phyloP scores from a whole-genome alignment of 1,284 basidiomycete genomes.

The Gomphus bonarii region DNA sequence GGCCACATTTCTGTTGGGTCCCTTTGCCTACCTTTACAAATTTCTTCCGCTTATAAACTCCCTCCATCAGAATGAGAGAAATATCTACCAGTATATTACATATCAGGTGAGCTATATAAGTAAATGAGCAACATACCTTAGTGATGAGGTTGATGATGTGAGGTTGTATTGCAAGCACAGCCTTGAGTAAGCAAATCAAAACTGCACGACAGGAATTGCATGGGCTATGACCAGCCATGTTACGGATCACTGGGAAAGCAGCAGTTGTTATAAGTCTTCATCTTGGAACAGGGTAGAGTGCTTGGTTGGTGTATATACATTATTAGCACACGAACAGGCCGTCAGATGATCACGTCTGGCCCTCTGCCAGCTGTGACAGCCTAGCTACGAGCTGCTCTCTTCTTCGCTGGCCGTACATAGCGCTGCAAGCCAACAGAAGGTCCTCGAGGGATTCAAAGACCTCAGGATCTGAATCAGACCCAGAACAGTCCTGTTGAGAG shows the following conservation, averaged over 20 bases:
- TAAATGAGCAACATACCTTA: no score
- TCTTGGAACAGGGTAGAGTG: neutral
- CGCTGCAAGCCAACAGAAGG: neutral
- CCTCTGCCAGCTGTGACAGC: neutral
- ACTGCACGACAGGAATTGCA: neutral
- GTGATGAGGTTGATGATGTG: neutral
- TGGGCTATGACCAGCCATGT: neutral
- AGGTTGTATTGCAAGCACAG: neutral
- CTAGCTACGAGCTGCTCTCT: constrained; percentile 3
- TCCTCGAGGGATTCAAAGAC: constrained; percentile 7
- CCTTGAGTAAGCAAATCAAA: neutral
- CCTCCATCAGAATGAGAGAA: no score
- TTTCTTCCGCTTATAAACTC: no score
- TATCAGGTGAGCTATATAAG: no score
- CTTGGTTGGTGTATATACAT: neutral
- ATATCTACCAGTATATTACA: no score
- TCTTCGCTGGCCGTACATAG: constrained; percentile 1
- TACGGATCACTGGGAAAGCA: neutral
- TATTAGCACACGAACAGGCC: neutral
- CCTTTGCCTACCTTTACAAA: no score
- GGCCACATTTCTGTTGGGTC: no score
- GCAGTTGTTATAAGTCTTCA: neutral
- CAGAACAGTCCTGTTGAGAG: neutral
- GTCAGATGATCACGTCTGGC: neutral
- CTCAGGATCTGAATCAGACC: neutral